Evolutionary conservation across 345 rosid species (phyloP), one percentile per base, ranked within the genome.

Genomic region (Corymbia maculata): DNA sequence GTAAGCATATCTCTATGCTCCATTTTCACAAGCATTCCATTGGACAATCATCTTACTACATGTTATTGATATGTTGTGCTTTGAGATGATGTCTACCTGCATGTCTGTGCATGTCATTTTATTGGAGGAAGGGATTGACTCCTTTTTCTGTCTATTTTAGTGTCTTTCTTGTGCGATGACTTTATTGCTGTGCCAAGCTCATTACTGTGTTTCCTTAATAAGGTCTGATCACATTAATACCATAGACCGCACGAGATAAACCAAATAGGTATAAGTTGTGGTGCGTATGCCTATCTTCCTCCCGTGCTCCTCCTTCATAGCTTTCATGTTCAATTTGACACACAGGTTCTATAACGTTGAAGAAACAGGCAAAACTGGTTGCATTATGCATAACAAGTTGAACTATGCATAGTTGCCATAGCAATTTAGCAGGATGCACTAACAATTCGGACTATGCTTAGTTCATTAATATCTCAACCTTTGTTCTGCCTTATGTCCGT

Each of bases 1-100:
- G 99, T 97, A 93, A 93, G 96, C 85, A 59, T 88, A 70, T 52
- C 79, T 88, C 86, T 85, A 42, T 9, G 30, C 49, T 22, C 52
- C 64, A 85, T 49, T 85, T 85, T 85, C 47, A 19, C 82, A 75
- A 75, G 49, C 14, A 36, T 75, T 36, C 2, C 10, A 11, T 75
- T 42, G 82, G 12, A 75, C 49, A 19, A 9, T 75, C 82, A 36
- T 75, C 82, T 75, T 42, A 36, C 44, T 36, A 75, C 49, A 75
- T 42, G 21, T 42, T 75, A 42, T 75, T 42, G 22, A 75, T 75
- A 28, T 21, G 49, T 19, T 75, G 82, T 75, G 47, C 49, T 75
- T 75, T 14, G 82, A 36, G 82, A 75, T 42, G 47, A 75, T 3
- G 82, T 19, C 82, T 75, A 19, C 49, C 82, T 75, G 49, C 49